Evolutionary conservation across 2,329 filamentous ascomycete genomes (phyloP), one percentile per base, ranked within the genome.

Genomic region (Westerdykella aurantiaca): DNA sequence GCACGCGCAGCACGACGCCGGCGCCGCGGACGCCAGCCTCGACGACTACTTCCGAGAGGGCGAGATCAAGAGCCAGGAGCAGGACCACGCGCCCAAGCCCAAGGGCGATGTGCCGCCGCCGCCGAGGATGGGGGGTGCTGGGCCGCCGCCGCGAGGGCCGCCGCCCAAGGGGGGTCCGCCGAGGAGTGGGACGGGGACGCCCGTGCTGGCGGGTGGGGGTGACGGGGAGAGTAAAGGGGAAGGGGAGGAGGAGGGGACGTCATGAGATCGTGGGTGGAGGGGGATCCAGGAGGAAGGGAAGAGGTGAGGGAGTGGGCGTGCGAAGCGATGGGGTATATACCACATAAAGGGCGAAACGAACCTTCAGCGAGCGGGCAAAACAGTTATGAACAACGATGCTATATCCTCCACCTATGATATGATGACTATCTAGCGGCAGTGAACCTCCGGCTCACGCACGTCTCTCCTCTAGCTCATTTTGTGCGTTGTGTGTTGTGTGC

Each of bases 41-140:
- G 70, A 73, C 47, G 69, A 70, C 38, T 73, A 72, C 41, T 71
- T 73, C 57, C 66, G 66, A 35, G 70, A 73, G 51, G 69, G 69
- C 35, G 70, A 73, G 51, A 56, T 66, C 54, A 72, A 72, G 58
- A 72, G 69, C 41, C 55, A 59, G 39, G 64, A 71, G 51, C 51
- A 70, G 37, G 70, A 72, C 40, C 64, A 56, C 51, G 61, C 59
- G 45, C 60, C 66, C 2, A 63, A 57, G 42, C 38, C 41, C 35
- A 62, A 61, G 45, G 45, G 51, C 17, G 54, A 49, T 18, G 55
- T 64, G 35, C 62, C 66, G 21, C 68, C 68, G 18, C 66, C 66
- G 18, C 67, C 67, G 13, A 68, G 64, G 42, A 49, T 46, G 16
- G 64, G 63, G 6, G 62, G 60, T 10, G 25, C 25, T 5, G 25